phyloP scores from a whole-genome alignment of 2,329 filamentous ascomycete species.

The Apiospora malaysiana region DNA sequence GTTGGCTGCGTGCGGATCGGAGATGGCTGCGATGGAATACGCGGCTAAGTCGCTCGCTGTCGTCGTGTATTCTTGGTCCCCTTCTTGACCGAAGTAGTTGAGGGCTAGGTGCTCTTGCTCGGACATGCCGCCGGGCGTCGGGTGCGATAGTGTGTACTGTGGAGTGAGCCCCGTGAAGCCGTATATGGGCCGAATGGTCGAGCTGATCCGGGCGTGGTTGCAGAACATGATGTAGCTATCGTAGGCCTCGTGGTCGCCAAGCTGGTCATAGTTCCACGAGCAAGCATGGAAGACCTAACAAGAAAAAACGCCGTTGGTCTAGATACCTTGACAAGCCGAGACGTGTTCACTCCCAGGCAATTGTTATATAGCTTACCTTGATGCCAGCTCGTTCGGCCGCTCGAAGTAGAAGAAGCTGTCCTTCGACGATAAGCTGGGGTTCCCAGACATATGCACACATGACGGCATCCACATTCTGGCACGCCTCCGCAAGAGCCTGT shows the following conservation, averaged over 20 bases:
- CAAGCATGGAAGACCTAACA: constrained; percentile 34
- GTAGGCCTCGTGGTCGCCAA: constrained; percentile 37
- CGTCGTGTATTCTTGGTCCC: neutral
- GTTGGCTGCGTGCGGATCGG: constrained; percentile 19
- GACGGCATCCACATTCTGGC: constrained; percentile 43
- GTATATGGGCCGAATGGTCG: constrained; percentile 35
- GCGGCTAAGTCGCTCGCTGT: constrained; percentile 24
- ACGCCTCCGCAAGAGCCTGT: constrained; percentile 39
- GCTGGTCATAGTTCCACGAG: constrained; percentile 42
- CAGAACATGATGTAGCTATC: constrained; percentile 39
- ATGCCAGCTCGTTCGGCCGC: constrained; percentile 44
- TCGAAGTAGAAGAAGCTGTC: constrained; percentile 42
- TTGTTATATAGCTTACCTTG: constrained; percentile 17
- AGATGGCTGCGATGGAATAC: constrained; percentile 24
- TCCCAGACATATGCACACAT: constrained; percentile 38
- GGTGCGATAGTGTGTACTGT: neutral
- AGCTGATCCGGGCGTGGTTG: constrained; percentile 33
- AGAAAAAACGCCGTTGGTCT: neutral
- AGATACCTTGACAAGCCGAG: neutral
- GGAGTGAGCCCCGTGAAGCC: constrained; percentile 34
- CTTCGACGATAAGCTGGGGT: constrained; percentile 39
- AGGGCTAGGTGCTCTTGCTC: neutral
- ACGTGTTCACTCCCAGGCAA: neutral
- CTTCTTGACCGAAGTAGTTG: neutral
- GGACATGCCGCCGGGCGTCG: neutral